phyloP scores from a whole-genome alignment of 192 early-diverging fungal genomes.

The Backusella tarrabulga region DNA sequence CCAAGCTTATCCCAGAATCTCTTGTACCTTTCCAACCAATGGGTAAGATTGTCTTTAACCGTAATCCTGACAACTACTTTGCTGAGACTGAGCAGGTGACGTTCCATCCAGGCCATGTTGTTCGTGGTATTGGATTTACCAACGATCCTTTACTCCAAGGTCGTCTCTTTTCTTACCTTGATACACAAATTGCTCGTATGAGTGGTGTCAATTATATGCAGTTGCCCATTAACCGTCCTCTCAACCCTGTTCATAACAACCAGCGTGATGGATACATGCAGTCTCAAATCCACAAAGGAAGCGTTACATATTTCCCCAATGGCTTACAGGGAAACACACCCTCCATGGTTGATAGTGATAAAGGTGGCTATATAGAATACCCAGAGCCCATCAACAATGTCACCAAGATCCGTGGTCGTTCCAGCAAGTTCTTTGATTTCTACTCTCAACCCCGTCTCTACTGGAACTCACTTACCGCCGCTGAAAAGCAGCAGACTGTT shows the following conservation, averaged over 20 bases:
- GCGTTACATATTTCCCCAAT: constrained; percentile 34
- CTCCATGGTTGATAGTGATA: constrained; percentile 7
- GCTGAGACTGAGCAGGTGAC: constrained; percentile 48
- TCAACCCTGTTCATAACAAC: constrained; percentile 41
- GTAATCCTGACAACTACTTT: constrained; percentile 45
- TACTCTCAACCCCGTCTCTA: constrained; percentile 35
- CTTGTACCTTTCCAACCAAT: constrained; percentile 35
- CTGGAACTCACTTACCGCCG: constrained; percentile 33
- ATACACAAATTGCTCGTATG: constrained; percentile 46
- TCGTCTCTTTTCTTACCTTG: constrained; percentile 45
- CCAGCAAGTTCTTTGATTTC: constrained; percentile 23
- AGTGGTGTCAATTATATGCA: constrained; percentile 40
- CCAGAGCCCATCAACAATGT: constrained; percentile 17
- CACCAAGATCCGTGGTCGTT: constrained; percentile 16
- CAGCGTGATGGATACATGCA: constrained; percentile 45
- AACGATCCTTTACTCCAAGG: constrained; percentile 49
- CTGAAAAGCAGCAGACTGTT: constrained; percentile 35
- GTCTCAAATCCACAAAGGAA: constrained; percentile 23
- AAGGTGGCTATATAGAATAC: constrained; percentile 25
- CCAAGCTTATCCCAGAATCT: constrained; percentile 49
- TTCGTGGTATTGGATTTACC: constrained; percentile 44
- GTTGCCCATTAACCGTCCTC: constrained; percentile 48
- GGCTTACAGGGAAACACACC: constrained; percentile 12
- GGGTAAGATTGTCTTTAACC: constrained; percentile 46
- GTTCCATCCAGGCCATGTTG: constrained; percentile 38